Evolutionary conservation across 1,284 basidiomycete genomes (phyloP), one percentile per base, ranked within the genome.

Genomic region (Mycena citricolor): DNA sequence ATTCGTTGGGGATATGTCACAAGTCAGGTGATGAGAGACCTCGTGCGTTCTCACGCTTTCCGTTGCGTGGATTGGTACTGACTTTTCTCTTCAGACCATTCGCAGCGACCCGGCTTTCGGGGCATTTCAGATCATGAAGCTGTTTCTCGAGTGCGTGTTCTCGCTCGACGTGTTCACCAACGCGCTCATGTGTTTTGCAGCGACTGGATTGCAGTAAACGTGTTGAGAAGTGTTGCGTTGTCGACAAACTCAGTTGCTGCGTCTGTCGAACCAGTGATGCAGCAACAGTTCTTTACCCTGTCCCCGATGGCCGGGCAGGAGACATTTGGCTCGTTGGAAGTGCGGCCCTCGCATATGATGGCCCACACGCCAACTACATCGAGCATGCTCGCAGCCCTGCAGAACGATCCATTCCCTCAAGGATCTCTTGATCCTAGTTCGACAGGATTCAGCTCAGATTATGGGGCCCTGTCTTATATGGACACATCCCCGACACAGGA

Each of bases 1-100:
- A 91, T 91, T 62, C 81, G 89, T 39, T 91, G 88, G 88, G 88
- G 89, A 46, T 91, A 92, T 67, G 90, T 91, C 60, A 91, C 89
- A 21, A 90, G 87, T 64, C 88, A 91, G 64, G 82, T 91, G 54
- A 91, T 91, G 86, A 73, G 88, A 54, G 88, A 91, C 65, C 67
- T 91, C 63, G 86, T 90, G 59, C 66, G 85, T 58, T 42, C 32
- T 42, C 23, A n/a, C 31, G 36, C 11, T 32, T 30, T 30, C 30
- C 20, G 24, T 32, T 23, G 10, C 25, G 33, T 39, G 29, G 10
- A 16, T 28, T 42, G 32, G 39, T 35, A 30, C 39, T 58, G 51
- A 51, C 32, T 12, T 20, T 28, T 20, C 31, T 55, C 29, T 24
- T 12, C 47, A 90, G 87, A 91, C 88, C 20, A 91, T 91, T 54